Percentiles rank a stretch among this genome's conserved stretches.
These are phyloP conservation scores for Trichosanthes truncata DNA, from an alignment of 306 rosid species.

Conservation along the genomic window DNA sequence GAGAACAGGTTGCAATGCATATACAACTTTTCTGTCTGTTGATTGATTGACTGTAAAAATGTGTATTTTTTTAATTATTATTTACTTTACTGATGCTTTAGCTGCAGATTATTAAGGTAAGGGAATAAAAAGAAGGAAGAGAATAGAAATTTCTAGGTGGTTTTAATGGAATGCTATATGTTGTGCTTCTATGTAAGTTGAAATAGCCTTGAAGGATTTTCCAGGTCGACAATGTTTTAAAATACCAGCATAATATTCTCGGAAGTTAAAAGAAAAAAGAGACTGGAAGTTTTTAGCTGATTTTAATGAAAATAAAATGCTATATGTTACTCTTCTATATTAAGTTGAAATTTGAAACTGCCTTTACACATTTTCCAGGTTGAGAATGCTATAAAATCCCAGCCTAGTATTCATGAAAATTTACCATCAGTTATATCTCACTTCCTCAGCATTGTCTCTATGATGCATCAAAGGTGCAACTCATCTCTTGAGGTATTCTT, in stretches of 20 bases:
- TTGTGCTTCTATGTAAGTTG: not conserved
- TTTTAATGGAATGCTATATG: not conserved
- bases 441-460: slow-evolving; percentile 63
- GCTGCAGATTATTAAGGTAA: not conserved
- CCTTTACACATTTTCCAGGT: slow-evolving; percentile 39
- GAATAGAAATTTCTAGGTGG: not conserved
- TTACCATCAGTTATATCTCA: slow-evolving; percentile 54
- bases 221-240: slow-evolving; percentile 67
- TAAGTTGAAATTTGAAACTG: not conserved
- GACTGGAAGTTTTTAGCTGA: not conserved
- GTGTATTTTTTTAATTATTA: not conserved
- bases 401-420: slow-evolving; percentile 48
- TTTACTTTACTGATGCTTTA: not conserved
- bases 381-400: slow-evolving; percentile 62
- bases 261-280: slow-evolving; percentile 10
- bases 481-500: slow-evolving; percentile 66
- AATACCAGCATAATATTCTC: slow-evolving; percentile 47
- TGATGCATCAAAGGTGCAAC: slow-evolving; percentile 82
- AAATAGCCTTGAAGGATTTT: slow-evolving; percentile 4
- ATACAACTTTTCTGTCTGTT: not conserved
- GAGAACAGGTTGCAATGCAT: not conserved
- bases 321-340: not conserved
- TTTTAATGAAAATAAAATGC: not conserved
- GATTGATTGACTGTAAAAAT: not conserved
- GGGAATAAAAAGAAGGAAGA: not conserved